phyloP scores from a whole-genome alignment of 1,139 yeast genomes.

The Suhomyces panamericanus region DNA sequence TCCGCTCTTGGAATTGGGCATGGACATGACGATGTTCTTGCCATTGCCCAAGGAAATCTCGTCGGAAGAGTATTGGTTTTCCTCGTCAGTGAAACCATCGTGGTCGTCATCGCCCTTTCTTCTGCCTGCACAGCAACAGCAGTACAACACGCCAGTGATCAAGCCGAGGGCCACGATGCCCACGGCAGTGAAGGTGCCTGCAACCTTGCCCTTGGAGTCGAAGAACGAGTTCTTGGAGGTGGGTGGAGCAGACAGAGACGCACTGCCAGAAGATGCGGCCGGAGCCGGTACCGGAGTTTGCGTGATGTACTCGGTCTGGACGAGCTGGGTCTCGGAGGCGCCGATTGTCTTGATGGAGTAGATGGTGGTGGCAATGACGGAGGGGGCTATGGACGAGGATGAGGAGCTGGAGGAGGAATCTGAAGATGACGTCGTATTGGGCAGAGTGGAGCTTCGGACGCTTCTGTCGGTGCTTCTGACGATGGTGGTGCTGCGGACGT shows the following conservation, averaged over 20 bases:
- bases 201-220: constrained; percentile 63
- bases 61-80: constrained; percentile 37
- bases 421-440: constrained; percentile 16
- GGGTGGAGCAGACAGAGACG: constrained; percentile 7
- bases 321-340: constrained; percentile 18
- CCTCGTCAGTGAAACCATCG: constrained; percentile 42
- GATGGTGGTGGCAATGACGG: constrained; percentile 21
- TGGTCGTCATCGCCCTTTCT: constrained; percentile 19
- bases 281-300: constrained; percentile 11
- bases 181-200: constrained; percentile 72
- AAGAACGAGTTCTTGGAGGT: constrained; percentile 39
- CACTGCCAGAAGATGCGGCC: constrained; percentile 5
- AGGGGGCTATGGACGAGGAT: constrained; percentile 22
- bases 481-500: constrained; percentile 6
- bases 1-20: constrained; percentile 15
- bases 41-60: constrained; percentile 28
- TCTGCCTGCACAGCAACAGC: constrained; percentile 37
- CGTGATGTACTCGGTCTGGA: constrained; percentile 27
- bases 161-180: constrained; percentile 54
- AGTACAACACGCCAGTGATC: constrained; percentile 34
- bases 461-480: constrained; percentile 6
- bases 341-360: constrained; percentile 30
- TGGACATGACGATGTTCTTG: constrained; percentile 19
- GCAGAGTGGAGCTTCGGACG: constrained; percentile 18
- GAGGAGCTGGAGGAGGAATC: constrained; percentile 6